These are phyloP conservation scores for Thalassiosira mediterranea DNA, from an alignment of 352 stramenopile species.

Conservation along the genomic window DNA sequence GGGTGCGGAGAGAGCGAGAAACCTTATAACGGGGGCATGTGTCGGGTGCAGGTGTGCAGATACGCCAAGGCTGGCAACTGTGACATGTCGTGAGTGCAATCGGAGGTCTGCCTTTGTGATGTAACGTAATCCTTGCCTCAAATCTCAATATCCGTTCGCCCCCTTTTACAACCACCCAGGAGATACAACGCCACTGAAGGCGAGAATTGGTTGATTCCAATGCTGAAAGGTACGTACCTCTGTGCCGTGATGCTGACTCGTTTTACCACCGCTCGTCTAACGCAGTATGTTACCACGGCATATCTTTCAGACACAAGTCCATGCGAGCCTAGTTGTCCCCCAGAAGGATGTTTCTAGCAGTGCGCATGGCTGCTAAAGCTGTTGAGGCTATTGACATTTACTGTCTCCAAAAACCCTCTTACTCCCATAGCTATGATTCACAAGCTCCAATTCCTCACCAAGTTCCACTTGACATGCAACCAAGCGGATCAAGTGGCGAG, in stretches of 20 bases:
- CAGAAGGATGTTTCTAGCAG: slow-evolving; percentile 51
- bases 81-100: too few relatives aligned
- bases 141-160: background rate
- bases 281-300: too few relatives aligned
- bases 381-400: too few relatives aligned
- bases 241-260: slow-evolving; percentile 41
- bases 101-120: too few relatives aligned
- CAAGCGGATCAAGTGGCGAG: too few relatives aligned
- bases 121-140: background rate
- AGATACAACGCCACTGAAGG: slow-evolving; percentile 4
- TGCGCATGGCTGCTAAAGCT: too few relatives aligned
- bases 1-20: slow-evolving; percentile 20
- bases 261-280: too few relatives aligned
- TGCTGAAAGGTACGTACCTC: slow-evolving; percentile 34
- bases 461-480: too few relatives aligned
- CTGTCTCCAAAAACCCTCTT: too few relatives aligned
- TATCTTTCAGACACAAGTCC: slow-evolving; percentile 23
- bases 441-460: too few relatives aligned
- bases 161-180: slow-evolving; percentile 16
- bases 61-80: slow-evolving; percentile 44
- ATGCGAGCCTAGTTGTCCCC: slow-evolving; percentile 44
- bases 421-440: too few relatives aligned
- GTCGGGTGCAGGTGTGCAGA: slow-evolving; percentile 51
- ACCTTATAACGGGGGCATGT: slow-evolving; percentile 28
- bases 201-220: background rate